phyloP scores from a whole-genome alignment of 352 stramenopile genomes.

The Thraustochytrium striatum region DNA sequence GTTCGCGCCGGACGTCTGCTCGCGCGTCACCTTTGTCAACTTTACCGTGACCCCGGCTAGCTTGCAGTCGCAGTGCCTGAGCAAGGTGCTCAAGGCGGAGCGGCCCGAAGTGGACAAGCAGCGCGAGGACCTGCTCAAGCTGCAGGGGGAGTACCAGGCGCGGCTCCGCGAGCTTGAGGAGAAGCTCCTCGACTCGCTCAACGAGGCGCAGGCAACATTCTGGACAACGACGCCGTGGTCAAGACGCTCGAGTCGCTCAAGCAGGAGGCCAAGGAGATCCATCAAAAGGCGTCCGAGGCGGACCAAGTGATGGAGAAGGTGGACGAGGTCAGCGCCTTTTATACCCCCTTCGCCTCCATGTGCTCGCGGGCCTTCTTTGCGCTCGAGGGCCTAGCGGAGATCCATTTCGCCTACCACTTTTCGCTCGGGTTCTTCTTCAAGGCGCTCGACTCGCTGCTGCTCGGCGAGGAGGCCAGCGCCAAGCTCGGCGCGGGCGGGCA shows the following conservation, averaged over 20 bases:
- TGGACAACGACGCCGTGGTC: conserved; percentile 97
- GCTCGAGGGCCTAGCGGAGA: conserved; percentile 83
- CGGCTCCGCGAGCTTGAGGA: conserved; percentile 95
- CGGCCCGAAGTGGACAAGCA: conserved; percentile 95
- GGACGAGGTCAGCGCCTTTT: conserved; percentile 84
- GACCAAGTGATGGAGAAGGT: conserved; percentile 75
- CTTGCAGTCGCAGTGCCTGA: conserved; percentile 93
- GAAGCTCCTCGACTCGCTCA: conserved; percentile 95
- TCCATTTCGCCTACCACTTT: conserved; percentile 98
- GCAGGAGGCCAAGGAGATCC: conserved; percentile 91
- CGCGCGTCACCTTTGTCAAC: conserved; percentile 97
- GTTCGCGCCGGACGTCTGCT: conserved; percentile 98
- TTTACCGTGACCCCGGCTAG: conserved; percentile 98
- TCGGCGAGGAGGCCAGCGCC: not conserved
- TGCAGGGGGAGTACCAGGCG: conserved; percentile 96
- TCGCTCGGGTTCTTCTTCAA: conserved; percentile 94
- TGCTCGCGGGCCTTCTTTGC: conserved; percentile 84
- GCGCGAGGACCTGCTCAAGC: conserved; percentile 87
- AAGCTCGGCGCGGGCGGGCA: not conserved
- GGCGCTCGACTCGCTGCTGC: conserved; percentile 71
- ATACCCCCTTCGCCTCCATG: conserved; percentile 85
- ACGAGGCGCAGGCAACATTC: conserved; percentile 95
- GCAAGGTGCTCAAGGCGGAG: conserved; percentile 89
- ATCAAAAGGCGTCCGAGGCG: conserved; percentile 75
- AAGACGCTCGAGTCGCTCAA: conserved; percentile 97